phyloP scores from a whole-genome alignment of 2,329 filamentous ascomycete species.

The Hymenoscyphus salicellus region DNA sequence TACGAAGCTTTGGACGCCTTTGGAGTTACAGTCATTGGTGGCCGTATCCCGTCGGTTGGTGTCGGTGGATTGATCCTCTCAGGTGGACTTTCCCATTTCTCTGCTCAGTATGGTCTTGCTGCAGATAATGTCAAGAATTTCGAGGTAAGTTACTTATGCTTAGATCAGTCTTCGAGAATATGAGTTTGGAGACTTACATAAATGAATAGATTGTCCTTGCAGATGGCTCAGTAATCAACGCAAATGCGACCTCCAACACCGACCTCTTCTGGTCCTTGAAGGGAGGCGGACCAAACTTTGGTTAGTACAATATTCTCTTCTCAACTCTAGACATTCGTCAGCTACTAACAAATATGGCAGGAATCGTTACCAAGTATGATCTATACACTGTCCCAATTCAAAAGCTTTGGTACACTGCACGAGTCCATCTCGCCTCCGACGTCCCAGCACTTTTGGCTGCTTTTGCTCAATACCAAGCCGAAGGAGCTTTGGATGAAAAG shows the following conservation, averaged over 20 bases:
- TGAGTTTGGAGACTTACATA: background rate
- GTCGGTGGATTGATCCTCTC: slow-evolving; percentile 10
- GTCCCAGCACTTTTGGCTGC: slow-evolving; percentile 8
- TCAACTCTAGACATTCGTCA: background rate
- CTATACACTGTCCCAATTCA: slow-evolving; percentile 39
- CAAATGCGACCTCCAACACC: slow-evolving; percentile 43
- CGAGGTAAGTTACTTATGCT: slow-evolving; percentile 4
- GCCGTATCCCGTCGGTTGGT: slow-evolving; percentile 6
- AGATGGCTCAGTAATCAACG: slow-evolving; percentile 29
- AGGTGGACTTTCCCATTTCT: slow-evolving; percentile 9
- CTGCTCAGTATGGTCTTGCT: slow-evolving; percentile 3
- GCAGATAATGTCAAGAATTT: slow-evolving; percentile 13
- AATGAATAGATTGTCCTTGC: slow-evolving; percentile 31
- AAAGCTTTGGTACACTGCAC: slow-evolving; percentile 18
- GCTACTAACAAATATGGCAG: slow-evolving; percentile 25
- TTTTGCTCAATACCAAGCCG: slow-evolving; percentile 9
- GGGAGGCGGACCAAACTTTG: slow-evolving; percentile 10
- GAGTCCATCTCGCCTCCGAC: slow-evolving; percentile 5
- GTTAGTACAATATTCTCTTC: background rate
- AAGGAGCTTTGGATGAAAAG: slow-evolving; percentile 7
- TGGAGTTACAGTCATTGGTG: slow-evolving; percentile 25
- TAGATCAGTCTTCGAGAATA: background rate
- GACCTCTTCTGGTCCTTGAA: slow-evolving; percentile 47
- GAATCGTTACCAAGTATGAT: slow-evolving; percentile 49
- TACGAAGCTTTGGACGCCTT: slow-evolving; percentile 37